These are phyloP conservation scores for Metschnikowia cubensis DNA, from an alignment of 805 yeast genomes.

Conservation along the genomic window DNA sequence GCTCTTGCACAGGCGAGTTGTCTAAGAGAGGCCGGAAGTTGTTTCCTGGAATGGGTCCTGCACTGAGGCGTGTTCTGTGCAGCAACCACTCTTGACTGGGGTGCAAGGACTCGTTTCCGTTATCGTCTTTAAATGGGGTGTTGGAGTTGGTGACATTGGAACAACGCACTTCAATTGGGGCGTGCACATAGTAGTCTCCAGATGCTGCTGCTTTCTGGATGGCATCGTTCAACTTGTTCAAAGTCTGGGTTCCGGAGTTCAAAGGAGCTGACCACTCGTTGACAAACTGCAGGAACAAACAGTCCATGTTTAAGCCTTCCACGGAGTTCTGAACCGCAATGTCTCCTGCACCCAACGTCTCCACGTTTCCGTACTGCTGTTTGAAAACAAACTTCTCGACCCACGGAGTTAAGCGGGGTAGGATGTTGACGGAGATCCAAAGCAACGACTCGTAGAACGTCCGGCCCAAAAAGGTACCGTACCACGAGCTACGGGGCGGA, in stretches of 20 bases:
- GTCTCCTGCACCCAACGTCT: slow-evolving; percentile 58
- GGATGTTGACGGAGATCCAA: slow-evolving; percentile 71
- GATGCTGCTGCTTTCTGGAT: slow-evolving; percentile 55
- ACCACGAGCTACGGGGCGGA: slow-evolving; percentile 72
- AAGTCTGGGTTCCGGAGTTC: slow-evolving; percentile 66
- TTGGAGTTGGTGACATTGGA: slow-evolving; percentile 69
- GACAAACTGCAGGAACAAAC: slow-evolving; percentile 88
- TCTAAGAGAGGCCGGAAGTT: slow-evolving; percentile 77
- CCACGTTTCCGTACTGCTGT: slow-evolving; percentile 77
- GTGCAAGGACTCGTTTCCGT: slow-evolving; percentile 36
- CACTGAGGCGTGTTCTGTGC: slow-evolving; percentile 46
- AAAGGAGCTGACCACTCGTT: slow-evolving; percentile 97
- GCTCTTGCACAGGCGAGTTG: slow-evolving; percentile 53
- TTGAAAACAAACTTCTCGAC: slow-evolving; percentile 82
- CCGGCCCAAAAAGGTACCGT: slow-evolving; percentile 78
- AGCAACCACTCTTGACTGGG: slow-evolving; percentile 48
- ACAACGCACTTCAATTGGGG: slow-evolving; percentile 92
- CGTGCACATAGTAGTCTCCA: slow-evolving; percentile 79
- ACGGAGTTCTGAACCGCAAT: slow-evolving; percentile 75
- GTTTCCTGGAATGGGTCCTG: slow-evolving; percentile 86
- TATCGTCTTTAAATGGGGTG: slow-evolving; percentile 29
- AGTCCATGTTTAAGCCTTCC: slow-evolving; percentile 91
- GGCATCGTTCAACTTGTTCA: slow-evolving; percentile 57
- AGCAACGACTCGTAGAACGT: slow-evolving; percentile 73
- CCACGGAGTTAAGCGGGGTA: slow-evolving; percentile 75